Evolutionary conservation across 805 yeast species (phyloP), one percentile per base, ranked within the genome.

Genomic region (Limtongia smithiae): DNA sequence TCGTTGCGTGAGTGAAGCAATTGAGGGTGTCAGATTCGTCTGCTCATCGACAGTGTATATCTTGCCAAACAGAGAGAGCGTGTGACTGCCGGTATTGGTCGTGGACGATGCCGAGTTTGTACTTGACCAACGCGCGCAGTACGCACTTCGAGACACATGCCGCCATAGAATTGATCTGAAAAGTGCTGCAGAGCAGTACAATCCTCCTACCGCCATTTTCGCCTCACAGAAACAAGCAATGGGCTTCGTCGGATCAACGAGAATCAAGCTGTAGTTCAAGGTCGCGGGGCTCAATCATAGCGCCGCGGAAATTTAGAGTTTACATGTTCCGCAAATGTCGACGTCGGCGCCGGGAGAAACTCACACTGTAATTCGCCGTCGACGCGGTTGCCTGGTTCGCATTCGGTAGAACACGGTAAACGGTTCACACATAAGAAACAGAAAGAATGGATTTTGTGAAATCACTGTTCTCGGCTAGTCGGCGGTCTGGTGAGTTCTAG

Each of bases 1-100:
- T 54, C 95, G 75, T 21, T 81, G 83, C 0, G 89, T 80, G 27
- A 87, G 70, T 3, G 74, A 75, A 9, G 82, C 60, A 36, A 93
- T 88, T 32, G 83, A 74, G 1, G 82, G 81, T 0, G 96, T 85
- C 1, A 86, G 83, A 62, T 93, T 93, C 2, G 97, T 88, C 85
- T 87, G 80, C 33, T 79, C 83, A 64, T 89, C 95, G 0, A 82
- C 40, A 15, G 15, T 12, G 24, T 37, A 48, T 8, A 41, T 18
- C n/a, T 39, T 32, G 34, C 39, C 42, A n/a, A 42, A 36, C 17
- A 48, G 17, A 12, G 20, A 35, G 25, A 41, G 33, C 9, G 34
- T 24, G 32, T 35, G 34, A 21, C 24, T 22, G n/a, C 39, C 41
- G 25, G 33, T 22, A 22, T 14, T 12, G 2, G 39, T 12, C 12